phyloP scores from a whole-genome alignment of 805 yeast species.

The Torulaspora franciscae region DNA sequence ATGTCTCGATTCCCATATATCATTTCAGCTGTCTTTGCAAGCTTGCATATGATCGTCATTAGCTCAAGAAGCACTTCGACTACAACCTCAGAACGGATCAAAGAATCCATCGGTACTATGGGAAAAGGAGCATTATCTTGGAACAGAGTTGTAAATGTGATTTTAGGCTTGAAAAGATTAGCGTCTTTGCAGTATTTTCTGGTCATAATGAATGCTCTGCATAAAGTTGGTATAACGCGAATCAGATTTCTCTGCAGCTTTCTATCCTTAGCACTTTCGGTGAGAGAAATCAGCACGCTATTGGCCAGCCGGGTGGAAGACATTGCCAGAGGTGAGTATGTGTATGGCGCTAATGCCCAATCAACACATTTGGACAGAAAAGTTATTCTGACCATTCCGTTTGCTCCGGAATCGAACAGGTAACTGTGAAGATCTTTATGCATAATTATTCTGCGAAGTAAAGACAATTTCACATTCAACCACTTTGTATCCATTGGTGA shows the following conservation, averaged over 20 bases:
- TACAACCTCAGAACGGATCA: slow-evolving; percentile 60
- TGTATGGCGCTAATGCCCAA: slow-evolving; percentile 56
- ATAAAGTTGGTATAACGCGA: slow-evolving; percentile 51
- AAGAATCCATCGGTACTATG: slow-evolving; percentile 64
- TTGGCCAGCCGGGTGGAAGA: slow-evolving; percentile 52
- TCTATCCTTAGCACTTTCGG: slow-evolving; percentile 39
- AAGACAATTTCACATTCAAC: slow-evolving; percentile 54
- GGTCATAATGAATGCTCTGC: slow-evolving; percentile 48
- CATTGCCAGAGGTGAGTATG: slow-evolving; percentile 49
- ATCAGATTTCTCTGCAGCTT: slow-evolving; percentile 45
- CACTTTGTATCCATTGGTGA: slow-evolving; percentile 42
- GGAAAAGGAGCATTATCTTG: slow-evolving; percentile 63
- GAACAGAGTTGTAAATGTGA: slow-evolving; percentile 64
- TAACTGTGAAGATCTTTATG: slow-evolving; percentile 28
- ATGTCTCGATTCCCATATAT: slow-evolving; percentile 37
- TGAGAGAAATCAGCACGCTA: slow-evolving; percentile 50
- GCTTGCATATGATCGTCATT: slow-evolving; percentile 52
- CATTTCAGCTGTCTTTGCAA: slow-evolving; percentile 47
- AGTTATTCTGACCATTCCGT: slow-evolving; percentile 26
- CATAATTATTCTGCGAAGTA: slow-evolving; percentile 52
- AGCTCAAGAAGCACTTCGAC: slow-evolving; percentile 72
- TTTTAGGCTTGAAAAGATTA: slow-evolving; percentile 48
- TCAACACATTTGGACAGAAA: slow-evolving; percentile 46
- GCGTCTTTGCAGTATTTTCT: slow-evolving; percentile 44
- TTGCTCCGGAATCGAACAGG: slow-evolving; percentile 17